phyloP scores from a whole-genome alignment of 345 rosid genomes.

The Citrus inodora region DNA sequence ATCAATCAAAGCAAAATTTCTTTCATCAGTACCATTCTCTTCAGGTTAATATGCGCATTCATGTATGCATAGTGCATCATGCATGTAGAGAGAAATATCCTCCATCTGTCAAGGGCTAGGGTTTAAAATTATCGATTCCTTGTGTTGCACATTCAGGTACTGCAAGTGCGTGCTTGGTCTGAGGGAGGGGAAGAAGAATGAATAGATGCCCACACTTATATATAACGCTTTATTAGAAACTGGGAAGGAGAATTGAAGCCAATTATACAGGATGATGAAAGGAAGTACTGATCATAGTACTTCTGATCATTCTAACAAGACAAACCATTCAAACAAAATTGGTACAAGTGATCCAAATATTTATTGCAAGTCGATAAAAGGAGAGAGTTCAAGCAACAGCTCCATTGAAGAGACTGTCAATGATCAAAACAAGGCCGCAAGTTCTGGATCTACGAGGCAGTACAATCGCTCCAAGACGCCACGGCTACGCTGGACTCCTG shows the following conservation, averaged over 20 bases:
- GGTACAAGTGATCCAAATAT: constrained; percentile 11
- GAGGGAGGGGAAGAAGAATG: not conserved
- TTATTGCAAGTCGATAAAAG: constrained; percentile 15
- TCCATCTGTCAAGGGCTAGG: constrained; percentile 32
- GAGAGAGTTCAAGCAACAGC: constrained; percentile 46
- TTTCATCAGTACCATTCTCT: not conserved
- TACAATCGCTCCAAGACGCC: constrained; percentile 70
- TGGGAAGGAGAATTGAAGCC: not conserved
- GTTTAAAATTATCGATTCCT: constrained; percentile 16
- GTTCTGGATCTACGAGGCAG: constrained; percentile 58
- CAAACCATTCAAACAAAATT: constrained; percentile 27
- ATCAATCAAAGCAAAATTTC: not conserved
- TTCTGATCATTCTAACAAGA: constrained; percentile 35
- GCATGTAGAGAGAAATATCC: constrained; percentile 5
- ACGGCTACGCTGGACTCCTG: constrained; percentile 79
- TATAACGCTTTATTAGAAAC: too few relatives aligned
- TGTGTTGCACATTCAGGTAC: constrained; percentile 3
- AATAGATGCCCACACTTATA: constrained; percentile 21
- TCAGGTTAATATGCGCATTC: not conserved
- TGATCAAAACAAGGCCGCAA: not conserved
- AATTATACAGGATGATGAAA: not conserved
- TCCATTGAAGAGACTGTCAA: constrained; percentile 42
- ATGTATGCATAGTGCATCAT: constrained; percentile 6
- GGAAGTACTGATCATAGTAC: not conserved
- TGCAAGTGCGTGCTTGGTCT: not conserved